Evolutionary conservation across 2,329 filamentous ascomycete genomes (phyloP).

Genomic region (Alternaria brassicae): DNA sequence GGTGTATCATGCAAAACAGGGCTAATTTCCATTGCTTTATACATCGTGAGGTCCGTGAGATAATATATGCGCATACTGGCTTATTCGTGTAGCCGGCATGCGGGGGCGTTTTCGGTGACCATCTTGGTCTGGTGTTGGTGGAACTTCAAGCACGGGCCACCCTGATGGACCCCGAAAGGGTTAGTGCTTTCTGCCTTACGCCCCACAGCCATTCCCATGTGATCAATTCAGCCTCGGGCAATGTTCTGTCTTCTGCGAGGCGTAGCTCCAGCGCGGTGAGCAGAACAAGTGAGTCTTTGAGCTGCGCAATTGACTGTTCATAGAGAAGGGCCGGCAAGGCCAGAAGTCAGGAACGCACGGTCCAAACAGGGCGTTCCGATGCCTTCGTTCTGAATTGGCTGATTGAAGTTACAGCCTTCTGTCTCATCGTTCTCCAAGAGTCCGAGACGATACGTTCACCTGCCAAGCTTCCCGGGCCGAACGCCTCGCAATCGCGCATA

Average conservation of each 20-base stretch:
- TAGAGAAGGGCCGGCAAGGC: slow-evolving; percentile 2
- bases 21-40: slow-evolving; percentile 1
- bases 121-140: slow-evolving; percentile 3
- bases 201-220: slow-evolving; percentile 14
- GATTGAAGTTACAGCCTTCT: not conserved
- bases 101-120: slow-evolving; percentile 2
- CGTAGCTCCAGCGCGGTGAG: slow-evolving; percentile 6
- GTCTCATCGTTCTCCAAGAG: slow-evolving; percentile 8
- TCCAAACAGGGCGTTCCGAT: not conserved
- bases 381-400: not conserved
- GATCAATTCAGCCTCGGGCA: not conserved
- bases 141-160: slow-evolving; percentile 9
- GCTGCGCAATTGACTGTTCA: not conserved
- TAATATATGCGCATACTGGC: not conserved
- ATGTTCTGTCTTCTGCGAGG: slow-evolving; percentile 11
- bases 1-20: not conserved
- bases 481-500: not conserved
- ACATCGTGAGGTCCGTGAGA: not conserved
- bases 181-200: slow-evolving; percentile 24
- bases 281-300: not conserved
- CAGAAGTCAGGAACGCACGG: not conserved
- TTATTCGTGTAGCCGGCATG: not conserved
- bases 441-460: not conserved
- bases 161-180: not conserved
- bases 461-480: slow-evolving; percentile 22